Evolutionary conservation across 345 rosid genomes (phyloP).

Genomic region (Salix arbutifolia): DNA sequence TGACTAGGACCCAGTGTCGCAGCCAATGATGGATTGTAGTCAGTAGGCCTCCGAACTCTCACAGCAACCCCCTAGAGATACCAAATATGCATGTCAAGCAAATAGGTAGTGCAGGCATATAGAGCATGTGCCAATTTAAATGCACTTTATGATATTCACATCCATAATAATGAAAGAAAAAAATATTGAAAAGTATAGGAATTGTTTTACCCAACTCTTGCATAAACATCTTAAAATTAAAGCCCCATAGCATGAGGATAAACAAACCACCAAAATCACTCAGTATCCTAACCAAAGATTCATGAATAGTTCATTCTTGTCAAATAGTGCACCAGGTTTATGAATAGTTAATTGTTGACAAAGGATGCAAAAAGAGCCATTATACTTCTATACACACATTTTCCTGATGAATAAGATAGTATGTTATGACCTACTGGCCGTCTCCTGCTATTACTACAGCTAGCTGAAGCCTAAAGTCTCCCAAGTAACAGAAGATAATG

Average conservation of each 20-base stretch:
- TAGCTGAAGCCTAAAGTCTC: not conserved
- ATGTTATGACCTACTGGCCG: not conserved
- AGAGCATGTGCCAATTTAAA: too few relatives aligned
- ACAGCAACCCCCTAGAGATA: constrained; percentile 44
- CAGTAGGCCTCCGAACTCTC: constrained; percentile 51
- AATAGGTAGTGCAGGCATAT: too few relatives aligned
- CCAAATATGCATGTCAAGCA: not conserved
- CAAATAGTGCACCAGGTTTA: not conserved
- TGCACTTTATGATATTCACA: not conserved
- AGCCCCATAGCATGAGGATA: not conserved
- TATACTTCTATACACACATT: not conserved
- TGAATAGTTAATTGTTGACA: not conserved
- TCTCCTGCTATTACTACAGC: not conserved
- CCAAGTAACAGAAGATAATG: not conserved
- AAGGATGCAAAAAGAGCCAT: not conserved
- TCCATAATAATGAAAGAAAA: not conserved
- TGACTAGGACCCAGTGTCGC: constrained; percentile 54
- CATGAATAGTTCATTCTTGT: not conserved
- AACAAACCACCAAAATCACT: not conserved
- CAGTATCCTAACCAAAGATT: not conserved
- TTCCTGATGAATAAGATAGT: not conserved
- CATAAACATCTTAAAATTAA: not conserved
- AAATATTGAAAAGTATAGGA: not conserved
- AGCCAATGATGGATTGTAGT: constrained; percentile 50
- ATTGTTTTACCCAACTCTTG: not conserved